Percentiles rank a stretch among this genome's conserved stretches.
phyloP scores from a whole-genome alignment of 2,329 filamentous ascomycete species.

The Neurospora crassa region DNA sequence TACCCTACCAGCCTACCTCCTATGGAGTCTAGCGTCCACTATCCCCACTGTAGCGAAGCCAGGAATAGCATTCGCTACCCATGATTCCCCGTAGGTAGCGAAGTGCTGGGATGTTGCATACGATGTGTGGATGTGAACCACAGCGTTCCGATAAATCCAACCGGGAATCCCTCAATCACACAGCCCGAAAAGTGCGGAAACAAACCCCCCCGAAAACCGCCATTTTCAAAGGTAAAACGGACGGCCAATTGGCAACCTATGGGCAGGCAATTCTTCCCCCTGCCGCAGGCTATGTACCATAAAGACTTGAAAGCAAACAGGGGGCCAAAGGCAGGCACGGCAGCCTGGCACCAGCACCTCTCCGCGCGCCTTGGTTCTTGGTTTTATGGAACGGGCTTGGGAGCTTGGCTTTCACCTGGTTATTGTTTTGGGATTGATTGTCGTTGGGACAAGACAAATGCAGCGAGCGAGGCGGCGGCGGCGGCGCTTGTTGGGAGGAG shows the following conservation, averaged over 20 bases:
- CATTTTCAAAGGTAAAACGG: not conserved
- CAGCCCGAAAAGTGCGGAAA: not conserved
- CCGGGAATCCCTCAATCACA: not conserved
- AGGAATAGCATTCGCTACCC: not conserved
- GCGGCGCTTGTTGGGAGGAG: not conserved
- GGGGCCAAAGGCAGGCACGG: not conserved
- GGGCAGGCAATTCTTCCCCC: not conserved
- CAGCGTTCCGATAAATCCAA: not conserved
- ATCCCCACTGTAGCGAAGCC: not conserved
- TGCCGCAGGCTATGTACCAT: not conserved
- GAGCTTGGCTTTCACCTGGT: not conserved
- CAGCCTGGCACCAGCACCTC: too few species aligned
- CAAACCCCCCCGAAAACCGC: not conserved
- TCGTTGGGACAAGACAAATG: not conserved
- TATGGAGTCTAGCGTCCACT: not conserved
- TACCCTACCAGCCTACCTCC: not conserved
- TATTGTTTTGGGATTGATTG: not conserved
- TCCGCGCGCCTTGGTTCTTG: too few species aligned
- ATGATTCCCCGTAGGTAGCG: not conserved
- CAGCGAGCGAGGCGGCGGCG: not conserved
- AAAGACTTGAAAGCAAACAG: not conserved
- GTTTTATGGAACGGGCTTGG: not conserved
- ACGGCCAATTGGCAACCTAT: not conserved
- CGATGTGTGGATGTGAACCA: not conserved
- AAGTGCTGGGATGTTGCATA: not conserved